Percentiles rank a stretch among this genome's conserved stretches.
These are phyloP conservation scores for Candolleomyces aberdarensis DNA, from an alignment of 768 basidiomycete genomes.

Conservation along the genomic window DNA sequence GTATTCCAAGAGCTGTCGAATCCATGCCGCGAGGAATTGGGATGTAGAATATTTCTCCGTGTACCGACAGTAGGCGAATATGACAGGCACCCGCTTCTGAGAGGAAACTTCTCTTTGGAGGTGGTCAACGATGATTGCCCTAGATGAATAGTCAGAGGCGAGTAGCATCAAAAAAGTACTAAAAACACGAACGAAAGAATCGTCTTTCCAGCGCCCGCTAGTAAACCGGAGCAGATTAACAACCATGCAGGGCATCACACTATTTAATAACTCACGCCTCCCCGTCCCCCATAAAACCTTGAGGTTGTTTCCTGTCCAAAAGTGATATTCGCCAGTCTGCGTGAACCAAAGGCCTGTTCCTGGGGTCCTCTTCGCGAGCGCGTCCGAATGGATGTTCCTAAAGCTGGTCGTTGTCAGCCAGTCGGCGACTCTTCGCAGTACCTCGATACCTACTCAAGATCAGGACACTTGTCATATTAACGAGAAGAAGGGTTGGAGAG, in stretches of 20 bases:
- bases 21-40: neutral
- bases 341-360: neutral
- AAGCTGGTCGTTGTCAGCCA: neutral
- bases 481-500: neutral
- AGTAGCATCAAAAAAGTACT: too few relatives aligned
- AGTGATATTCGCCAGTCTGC: neutral
- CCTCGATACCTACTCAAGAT: neutral
- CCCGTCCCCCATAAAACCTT: neutral
- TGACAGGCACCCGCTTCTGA: neutral
- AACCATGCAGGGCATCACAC: neutral
- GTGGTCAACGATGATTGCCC: neutral
- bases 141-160: neutral
- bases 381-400: neutral
- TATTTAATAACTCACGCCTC: neutral
- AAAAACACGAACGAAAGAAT: neutral
- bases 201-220: conserved; percentile 1
- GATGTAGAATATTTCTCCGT: neutral
- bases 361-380: neutral
- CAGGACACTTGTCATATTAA: neutral
- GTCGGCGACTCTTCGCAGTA: neutral
- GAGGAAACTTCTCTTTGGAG: neutral
- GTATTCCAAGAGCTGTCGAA: neutral
- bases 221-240: neutral
- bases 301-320: neutral
- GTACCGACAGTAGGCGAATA: conserved; percentile 3